Conservation (phyloP, 1,139 yeast genomes). For the Nakaseomyces bracarensis region DNA sequence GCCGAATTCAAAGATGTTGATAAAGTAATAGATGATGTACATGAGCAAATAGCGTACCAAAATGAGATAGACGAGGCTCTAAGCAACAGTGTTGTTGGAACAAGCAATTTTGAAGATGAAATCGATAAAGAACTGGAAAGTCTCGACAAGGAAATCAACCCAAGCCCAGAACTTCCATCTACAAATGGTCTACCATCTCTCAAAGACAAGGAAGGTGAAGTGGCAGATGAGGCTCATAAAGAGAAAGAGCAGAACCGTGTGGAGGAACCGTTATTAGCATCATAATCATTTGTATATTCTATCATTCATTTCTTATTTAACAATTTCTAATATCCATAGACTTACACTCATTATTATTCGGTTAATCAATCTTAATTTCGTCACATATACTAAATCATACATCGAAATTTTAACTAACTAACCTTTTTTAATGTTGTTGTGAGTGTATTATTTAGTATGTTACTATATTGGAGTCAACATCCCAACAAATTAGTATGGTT, state of each 20-base stretch:
- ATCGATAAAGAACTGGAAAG: constrained; percentile 47
- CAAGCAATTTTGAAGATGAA: constrained; percentile 42
- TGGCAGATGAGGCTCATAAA: background rate
- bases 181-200: constrained; percentile 17
- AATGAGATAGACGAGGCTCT: constrained; percentile 50
- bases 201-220: background rate
- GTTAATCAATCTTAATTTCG: no score
- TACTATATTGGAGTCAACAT: background rate
- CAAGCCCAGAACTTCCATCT: constrained; percentile 19
- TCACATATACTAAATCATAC: no score
- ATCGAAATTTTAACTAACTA: no score
- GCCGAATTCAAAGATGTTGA: constrained; percentile 77
- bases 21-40: constrained; percentile 71
- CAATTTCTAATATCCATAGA: no score
- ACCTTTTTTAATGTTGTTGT: background rate
- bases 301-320: no score
- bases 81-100: constrained; percentile 38
- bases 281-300: no score
- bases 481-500: constrained; percentile 33
- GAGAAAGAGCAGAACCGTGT: background rate
- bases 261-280: background rate
- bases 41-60: constrained; percentile 73
- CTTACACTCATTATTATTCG: no score
- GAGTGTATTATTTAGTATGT: background rate
- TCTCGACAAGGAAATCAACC: constrained; percentile 36